Evolutionary conservation across 441 rosid genomes (phyloP).

Genomic region (Adansonia madagascariensis): DNA sequence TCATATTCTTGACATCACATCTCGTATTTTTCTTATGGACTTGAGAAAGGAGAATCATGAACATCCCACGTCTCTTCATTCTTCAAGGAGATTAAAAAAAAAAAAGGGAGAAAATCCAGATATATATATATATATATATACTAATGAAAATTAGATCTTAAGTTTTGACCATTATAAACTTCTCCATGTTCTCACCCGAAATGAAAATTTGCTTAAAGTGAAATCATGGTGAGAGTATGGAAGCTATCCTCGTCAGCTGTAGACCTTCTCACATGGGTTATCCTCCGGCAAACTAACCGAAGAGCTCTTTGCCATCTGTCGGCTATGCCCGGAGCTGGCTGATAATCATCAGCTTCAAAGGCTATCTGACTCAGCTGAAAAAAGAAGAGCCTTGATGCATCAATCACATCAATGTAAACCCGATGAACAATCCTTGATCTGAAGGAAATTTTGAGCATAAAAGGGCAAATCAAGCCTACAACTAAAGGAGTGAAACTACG

Average conservation of each 20-base stretch:
- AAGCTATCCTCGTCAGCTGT: constrained; percentile 45
- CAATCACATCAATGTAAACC: background rate
- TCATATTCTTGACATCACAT: background rate
- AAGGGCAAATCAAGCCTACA: constrained; percentile 17
- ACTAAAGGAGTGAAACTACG: background rate
- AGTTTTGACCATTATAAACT: background rate
- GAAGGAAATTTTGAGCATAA: constrained; percentile 8
- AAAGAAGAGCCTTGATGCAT: constrained; percentile 14
- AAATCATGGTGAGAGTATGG: constrained; percentile 47
- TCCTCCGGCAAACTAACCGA: constrained; percentile 40
- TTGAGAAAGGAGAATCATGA: background rate
- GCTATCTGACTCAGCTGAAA: constrained; percentile 30
- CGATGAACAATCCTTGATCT: background rate
- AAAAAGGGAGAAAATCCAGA: background rate
- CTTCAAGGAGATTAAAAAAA: background rate
- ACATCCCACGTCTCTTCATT: background rate
- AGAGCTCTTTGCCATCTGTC: constrained; percentile 47
- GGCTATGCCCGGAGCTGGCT: background rate
- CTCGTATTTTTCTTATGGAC: background rate
- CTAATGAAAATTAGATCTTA: background rate
- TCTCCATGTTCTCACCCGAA: background rate
- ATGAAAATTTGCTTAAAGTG: constrained; percentile 37
- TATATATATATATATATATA: background rate
- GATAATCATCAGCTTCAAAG: constrained; percentile 24
- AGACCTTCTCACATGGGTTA: constrained; percentile 27